These are phyloP conservation scores for Nakazawaea wickerhamii DNA, from an alignment of 805 yeast genomes.

Conservation along the genomic window DNA sequence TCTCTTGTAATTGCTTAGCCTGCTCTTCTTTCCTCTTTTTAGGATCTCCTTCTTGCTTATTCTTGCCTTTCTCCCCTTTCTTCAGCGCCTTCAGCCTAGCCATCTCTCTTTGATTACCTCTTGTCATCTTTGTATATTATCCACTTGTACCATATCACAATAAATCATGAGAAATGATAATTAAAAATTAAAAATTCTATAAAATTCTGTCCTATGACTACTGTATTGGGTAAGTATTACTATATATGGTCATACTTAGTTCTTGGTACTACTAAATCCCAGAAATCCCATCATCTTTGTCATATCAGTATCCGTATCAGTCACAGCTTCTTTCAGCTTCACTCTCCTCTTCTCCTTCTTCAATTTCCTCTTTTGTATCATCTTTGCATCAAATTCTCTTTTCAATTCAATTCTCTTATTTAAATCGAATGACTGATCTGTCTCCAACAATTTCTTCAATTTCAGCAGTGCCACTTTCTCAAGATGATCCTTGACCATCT, in stretches of 20 bases:
- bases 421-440: slow-evolving; percentile 25
- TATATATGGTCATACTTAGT: neutral
- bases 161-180: no score
- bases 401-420: slow-evolving; percentile 36
- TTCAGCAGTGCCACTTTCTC: slow-evolving; percentile 29
- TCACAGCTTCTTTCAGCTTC: slow-evolving; percentile 19
- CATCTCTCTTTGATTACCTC: slow-evolving; percentile 95
- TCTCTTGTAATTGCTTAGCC: slow-evolving; percentile 85
- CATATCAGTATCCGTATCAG: slow-evolving; percentile 24
- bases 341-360: slow-evolving; percentile 21
- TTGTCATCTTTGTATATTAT: slow-evolving; percentile 52
- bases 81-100: slow-evolving; percentile 86
- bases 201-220: slow-evolving; percentile 5
- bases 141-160: no score
- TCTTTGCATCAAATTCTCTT: slow-evolving; percentile 32
- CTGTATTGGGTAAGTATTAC: neutral
- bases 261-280: slow-evolving; percentile 35
- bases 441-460: slow-evolving; percentile 16
- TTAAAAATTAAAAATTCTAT: no score
- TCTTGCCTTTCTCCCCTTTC: slow-evolving; percentile 63
- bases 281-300: slow-evolving; percentile 52
- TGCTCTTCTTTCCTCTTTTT: slow-evolving; percentile 80
- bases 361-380: slow-evolving; percentile 24
- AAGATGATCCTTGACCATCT: slow-evolving; percentile 40
- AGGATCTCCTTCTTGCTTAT: slow-evolving; percentile 82